A percentile compares a stretch with the other conserved stretches of the same genome.
These are phyloP conservation scores for Pichia gijzeniarum DNA, from an alignment of 805 yeast species.

Conservation along the genomic window DNA sequence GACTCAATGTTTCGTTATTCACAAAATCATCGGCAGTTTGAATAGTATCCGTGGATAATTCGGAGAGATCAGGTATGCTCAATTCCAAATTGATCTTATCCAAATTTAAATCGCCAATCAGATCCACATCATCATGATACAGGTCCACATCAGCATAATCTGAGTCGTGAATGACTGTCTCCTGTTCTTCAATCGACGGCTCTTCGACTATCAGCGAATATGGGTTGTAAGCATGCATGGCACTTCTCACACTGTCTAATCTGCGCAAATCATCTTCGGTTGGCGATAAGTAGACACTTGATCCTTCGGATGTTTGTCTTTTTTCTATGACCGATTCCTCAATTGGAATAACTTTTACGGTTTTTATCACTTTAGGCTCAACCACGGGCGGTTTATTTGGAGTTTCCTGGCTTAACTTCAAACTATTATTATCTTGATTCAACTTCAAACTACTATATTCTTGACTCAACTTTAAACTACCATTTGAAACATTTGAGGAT, in stretches of 20 bases:
- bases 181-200: too few species aligned
- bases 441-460: too few species aligned
- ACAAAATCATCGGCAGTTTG: neutral
- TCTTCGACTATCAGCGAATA: neutral
- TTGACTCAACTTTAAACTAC: too few species aligned
- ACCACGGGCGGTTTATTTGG: too few species aligned
- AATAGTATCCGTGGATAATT: neutral
- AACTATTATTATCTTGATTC: too few species aligned
- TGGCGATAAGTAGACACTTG: slow-evolving; percentile 12
- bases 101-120: slow-evolving; percentile 5
- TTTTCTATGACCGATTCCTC: neutral
- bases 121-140: slow-evolving; percentile 7
- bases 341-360: neutral
- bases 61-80: slow-evolving; percentile 1
- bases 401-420: too few species aligned
- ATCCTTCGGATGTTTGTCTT: neutral
- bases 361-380: neutral
- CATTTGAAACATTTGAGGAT: too few species aligned
- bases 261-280: slow-evolving; percentile 7
- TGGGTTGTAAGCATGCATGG: slow-evolving; percentile 3
- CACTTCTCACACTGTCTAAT: neutral
- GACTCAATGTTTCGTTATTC: neutral
- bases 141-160: neutral
- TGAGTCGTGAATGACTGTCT: neutral
- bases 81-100: slow-evolving; percentile 4